These are phyloP conservation scores for Kodamaea plutei DNA, from an alignment of 1,139 yeast species.

Conservation along the genomic window DNA sequence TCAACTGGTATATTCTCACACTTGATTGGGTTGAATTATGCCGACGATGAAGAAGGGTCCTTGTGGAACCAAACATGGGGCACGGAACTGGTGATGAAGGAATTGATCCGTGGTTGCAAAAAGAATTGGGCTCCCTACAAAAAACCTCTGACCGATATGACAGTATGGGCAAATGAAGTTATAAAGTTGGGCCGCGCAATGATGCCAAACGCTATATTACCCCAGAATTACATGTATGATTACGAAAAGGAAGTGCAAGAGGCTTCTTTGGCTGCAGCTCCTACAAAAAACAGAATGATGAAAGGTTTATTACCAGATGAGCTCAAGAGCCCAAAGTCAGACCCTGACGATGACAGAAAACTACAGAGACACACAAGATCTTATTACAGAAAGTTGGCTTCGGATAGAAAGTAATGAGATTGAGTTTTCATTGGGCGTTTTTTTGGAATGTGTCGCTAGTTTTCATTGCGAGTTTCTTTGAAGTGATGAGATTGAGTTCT, in stretches of 20 bases:
- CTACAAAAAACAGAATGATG: conserved; percentile 26
- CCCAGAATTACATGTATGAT: conserved; percentile 36
- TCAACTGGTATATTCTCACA: conserved; percentile 80
- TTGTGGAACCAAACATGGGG: conserved; percentile 68
- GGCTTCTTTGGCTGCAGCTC: conserved; percentile 9
- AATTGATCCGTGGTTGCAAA: conserved; percentile 66
- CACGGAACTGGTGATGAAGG: conserved; percentile 57
- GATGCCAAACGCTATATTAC: conserved; percentile 56
- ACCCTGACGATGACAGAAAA: conserved; percentile 29
- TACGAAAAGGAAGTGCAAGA: conserved; percentile 12
- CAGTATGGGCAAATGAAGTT: conserved; percentile 67
- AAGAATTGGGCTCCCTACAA: conserved; percentile 61
- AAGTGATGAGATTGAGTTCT: background rate
- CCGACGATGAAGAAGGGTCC: conserved; percentile 42
- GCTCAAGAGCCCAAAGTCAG: conserved; percentile 20
- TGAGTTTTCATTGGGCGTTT: no score
- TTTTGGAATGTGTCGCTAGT: no score
- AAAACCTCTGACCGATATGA: conserved; percentile 41
- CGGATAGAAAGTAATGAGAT: background rate
- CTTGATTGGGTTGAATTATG: conserved; percentile 55
- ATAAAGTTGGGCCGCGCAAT: conserved; percentile 63
- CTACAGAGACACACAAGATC: conserved; percentile 38
- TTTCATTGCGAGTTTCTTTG: no score
- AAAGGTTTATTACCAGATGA: conserved; percentile 25
- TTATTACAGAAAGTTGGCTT: conserved; percentile 26